These are phyloP conservation scores for Trebouxia gelatinosa DNA, from an alignment of 163 green algal species.

Conservation along the genomic window DNA sequence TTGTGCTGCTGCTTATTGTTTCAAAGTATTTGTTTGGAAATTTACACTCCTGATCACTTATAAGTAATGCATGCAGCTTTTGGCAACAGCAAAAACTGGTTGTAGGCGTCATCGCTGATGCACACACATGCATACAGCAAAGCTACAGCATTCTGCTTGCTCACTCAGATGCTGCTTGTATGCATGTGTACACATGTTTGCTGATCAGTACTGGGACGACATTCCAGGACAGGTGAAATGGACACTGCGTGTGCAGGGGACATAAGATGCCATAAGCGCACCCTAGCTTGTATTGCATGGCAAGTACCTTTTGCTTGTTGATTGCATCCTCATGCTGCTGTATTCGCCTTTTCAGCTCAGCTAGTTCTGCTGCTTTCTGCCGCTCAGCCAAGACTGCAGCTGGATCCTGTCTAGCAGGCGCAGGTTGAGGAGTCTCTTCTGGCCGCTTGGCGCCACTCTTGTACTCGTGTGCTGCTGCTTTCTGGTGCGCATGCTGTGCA, in stretches of 20 bases:
- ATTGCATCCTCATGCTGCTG: background rate
- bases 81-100: no score
- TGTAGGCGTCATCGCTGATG: no score
- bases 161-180: background rate
- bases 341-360: conserved; percentile 21
- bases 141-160: background rate
- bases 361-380: conserved; percentile 20
- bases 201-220: background rate
- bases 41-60: background rate
- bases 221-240: background rate
- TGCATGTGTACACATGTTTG: background rate
- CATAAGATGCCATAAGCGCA: no score
- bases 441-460: no score
- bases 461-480: background rate
- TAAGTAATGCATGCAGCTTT: background rate
- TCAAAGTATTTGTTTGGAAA: background rate
- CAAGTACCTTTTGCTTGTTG: background rate
- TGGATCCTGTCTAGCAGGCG: no score
- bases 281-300: no score
- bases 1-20: background rate
- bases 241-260: background rate
- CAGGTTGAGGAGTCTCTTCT: background rate
- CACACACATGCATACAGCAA: no score
- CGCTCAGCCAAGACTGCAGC: background rate
- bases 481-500: background rate